A percentile compares a stretch with the other conserved stretches of the same genome.
phyloP scores from a whole-genome alignment of 2,329 filamentous ascomycete genomes.

The Xylaria sp. region DNA sequence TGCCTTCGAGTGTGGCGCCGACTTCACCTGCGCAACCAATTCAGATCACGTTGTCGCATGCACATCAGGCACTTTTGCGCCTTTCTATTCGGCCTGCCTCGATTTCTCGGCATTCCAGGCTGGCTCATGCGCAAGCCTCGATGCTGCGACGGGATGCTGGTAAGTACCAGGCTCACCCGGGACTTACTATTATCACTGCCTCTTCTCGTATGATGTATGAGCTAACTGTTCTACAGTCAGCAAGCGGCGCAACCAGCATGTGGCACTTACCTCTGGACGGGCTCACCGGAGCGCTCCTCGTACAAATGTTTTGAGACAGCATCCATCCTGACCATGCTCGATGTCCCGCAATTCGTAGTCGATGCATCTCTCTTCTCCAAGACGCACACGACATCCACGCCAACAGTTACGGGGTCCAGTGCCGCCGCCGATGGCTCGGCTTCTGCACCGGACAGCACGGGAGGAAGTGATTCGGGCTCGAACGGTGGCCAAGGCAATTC shows the following conservation, averaged over 20 bases:
- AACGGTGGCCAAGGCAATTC: not conserved
- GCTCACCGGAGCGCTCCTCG: slow-evolving; percentile 49
- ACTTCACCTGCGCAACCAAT: slow-evolving; percentile 49
- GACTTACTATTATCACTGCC: not conserved
- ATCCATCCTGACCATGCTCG: slow-evolving; percentile 49
- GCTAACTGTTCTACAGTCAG: slow-evolving; percentile 32
- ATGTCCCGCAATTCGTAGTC: slow-evolving; percentile 50
- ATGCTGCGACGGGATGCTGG: slow-evolving; percentile 52
- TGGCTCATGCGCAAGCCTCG: slow-evolving; percentile 46
- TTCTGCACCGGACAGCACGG: slow-evolving; percentile 8
- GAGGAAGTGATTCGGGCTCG: slow-evolving; percentile 2
- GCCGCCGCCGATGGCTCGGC: slow-evolving; percentile 16
- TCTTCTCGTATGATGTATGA: not conserved
- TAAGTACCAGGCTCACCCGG: slow-evolving; percentile 39
- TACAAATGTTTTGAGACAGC: slow-evolving; percentile 49
- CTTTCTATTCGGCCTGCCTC: slow-evolving; percentile 51
- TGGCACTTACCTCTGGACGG: slow-evolving; percentile 53
- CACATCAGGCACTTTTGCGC: slow-evolving; percentile 43
- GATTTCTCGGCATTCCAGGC: slow-evolving; percentile 48
- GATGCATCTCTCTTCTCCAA: slow-evolving; percentile 46
- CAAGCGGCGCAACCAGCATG: slow-evolving; percentile 45
- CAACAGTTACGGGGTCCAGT: slow-evolving; percentile 24
- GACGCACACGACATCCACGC: slow-evolving; percentile 34
- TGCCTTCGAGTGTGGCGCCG: slow-evolving; percentile 39
- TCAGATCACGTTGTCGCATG: slow-evolving; percentile 51